These are phyloP conservation scores for Penicillium waksmanii DNA, from an alignment of 495 filamentous ascomycete species.

Conservation along the genomic window DNA sequence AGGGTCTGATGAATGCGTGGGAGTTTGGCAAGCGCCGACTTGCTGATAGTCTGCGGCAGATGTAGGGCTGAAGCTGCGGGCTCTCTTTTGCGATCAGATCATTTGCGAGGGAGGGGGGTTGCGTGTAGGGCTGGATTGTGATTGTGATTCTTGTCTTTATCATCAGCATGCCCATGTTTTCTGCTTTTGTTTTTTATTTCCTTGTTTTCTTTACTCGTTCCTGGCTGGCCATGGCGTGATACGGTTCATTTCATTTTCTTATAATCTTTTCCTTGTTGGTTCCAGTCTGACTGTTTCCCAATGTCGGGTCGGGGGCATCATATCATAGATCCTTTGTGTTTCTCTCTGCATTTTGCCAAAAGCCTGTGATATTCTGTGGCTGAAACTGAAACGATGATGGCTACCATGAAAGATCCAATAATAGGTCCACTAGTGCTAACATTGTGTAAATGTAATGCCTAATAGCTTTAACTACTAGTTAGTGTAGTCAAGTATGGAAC, in stretches of 20 bases:
- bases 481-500: constrained; percentile 10
- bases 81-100: constrained; percentile 3
- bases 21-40: constrained; percentile 93
- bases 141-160: constrained; percentile 17
- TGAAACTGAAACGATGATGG: constrained; percentile 23
- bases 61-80: constrained; percentile 31
- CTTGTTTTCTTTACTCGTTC: constrained; percentile 24
- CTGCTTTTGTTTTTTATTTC: constrained; percentile 19
- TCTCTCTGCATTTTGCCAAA: constrained; percentile 25
- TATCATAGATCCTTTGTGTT: constrained; percentile 34
- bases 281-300: constrained; percentile 16
- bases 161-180: constrained; percentile 28
- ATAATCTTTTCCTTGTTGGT: constrained; percentile 12
- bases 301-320: constrained; percentile 12
- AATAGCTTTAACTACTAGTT: not conserved
- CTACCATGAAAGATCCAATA: constrained; percentile 22
- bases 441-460: no score
- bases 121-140: constrained; percentile 9
- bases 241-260: constrained; percentile 28
- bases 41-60: constrained; percentile 87
- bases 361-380: constrained; percentile 19
- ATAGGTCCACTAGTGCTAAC: not conserved
- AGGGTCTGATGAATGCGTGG: constrained; percentile 93
- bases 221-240: constrained; percentile 51
- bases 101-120: no score